phyloP scores from a whole-genome alignment of 2,329 filamentous ascomycete species.

The Phaeosphaeriaceae sp. region DNA sequence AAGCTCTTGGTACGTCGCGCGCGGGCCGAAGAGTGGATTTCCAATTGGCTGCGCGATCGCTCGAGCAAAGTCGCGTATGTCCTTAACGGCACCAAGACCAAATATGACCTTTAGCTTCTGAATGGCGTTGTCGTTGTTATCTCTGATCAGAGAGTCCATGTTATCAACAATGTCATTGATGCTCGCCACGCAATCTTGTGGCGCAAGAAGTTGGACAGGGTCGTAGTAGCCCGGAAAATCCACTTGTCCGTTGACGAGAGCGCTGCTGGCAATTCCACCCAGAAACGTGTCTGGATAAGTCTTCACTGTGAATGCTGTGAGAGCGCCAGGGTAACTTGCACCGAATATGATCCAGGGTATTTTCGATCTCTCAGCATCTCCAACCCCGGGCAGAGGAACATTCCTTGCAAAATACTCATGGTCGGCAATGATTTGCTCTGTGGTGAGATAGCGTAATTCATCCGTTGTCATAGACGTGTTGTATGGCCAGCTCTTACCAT shows the following conservation, averaged over 20 bases:
- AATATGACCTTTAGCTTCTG: too few species aligned
- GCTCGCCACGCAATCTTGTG: too few species aligned
- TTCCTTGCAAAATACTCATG: not conserved
- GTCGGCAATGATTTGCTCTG: not conserved
- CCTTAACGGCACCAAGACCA: too few species aligned
- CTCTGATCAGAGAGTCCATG: too few species aligned
- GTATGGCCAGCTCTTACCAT: not conserved
- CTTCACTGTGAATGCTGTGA: not conserved
- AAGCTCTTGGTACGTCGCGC: too few species aligned
- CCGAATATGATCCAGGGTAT: not conserved
- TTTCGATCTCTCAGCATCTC: not conserved
- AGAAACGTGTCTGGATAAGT: not conserved
- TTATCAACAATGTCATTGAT: too few species aligned
- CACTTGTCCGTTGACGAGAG: not conserved
- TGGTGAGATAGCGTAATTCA: not conserved
- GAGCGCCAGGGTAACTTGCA: not conserved
- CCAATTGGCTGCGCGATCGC: too few species aligned
- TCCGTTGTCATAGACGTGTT: not conserved
- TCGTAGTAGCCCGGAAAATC: not conserved
- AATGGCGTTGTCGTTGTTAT: too few species aligned
- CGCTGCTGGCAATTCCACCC: not conserved
- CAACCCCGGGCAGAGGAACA: not conserved
- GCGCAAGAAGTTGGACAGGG: not conserved
- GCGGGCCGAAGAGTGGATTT: too few species aligned
- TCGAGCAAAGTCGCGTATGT: too few species aligned